A percentile compares a stretch with the other conserved stretches of the same genome.
Evolutionary conservation across 2,329 filamentous ascomycete genomes (phyloP).

Genomic region (Pseudogymnoascus sp.): DNA sequence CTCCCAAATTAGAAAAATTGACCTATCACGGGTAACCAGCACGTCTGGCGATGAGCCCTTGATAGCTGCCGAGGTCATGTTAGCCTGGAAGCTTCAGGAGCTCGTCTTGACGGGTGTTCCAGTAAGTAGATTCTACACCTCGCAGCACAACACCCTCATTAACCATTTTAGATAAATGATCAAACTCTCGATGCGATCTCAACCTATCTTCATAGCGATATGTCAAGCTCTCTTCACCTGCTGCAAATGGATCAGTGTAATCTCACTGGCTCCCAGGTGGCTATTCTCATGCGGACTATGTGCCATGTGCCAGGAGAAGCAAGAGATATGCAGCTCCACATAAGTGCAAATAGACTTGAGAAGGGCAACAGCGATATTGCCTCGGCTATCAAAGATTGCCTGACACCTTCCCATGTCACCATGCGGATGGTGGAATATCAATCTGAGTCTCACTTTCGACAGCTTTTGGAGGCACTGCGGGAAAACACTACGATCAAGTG

Average conservation of each 20-base stretch:
- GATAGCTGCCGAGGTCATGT: conserved; percentile 56
- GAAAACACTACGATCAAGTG: conserved; percentile 54
- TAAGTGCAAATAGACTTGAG: conserved; percentile 48
- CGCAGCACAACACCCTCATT: conserved; percentile 17
- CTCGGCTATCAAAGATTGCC: conserved; percentile 40
- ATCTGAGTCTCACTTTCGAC: conserved; percentile 41
- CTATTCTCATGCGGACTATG: conserved; percentile 57
- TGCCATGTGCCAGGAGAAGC: conserved; percentile 38
- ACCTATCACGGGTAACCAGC: conserved; percentile 56
- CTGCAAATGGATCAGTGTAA: conserved; percentile 60
- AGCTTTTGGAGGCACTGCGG: conserved; percentile 52
- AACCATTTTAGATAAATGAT: conserved; percentile 40
- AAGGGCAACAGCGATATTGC: conserved; percentile 43
- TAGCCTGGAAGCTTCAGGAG: conserved; percentile 60
- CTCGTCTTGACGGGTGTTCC: conserved; percentile 55
- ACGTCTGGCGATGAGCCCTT: conserved; percentile 55
- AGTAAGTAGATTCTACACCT: conserved; percentile 23
- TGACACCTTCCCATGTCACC: conserved; percentile 54
- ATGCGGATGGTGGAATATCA: conserved; percentile 58
- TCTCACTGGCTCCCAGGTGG: conserved; percentile 55
- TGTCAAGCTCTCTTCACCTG: conserved; percentile 51
- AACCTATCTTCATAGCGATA: conserved; percentile 52
- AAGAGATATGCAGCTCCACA: conserved; percentile 55
- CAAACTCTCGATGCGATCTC: conserved; percentile 57
- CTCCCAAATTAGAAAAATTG: conserved; percentile 55